phyloP scores from a whole-genome alignment of 495 filamentous ascomycete species.

The Neurospora sp. region DNA sequence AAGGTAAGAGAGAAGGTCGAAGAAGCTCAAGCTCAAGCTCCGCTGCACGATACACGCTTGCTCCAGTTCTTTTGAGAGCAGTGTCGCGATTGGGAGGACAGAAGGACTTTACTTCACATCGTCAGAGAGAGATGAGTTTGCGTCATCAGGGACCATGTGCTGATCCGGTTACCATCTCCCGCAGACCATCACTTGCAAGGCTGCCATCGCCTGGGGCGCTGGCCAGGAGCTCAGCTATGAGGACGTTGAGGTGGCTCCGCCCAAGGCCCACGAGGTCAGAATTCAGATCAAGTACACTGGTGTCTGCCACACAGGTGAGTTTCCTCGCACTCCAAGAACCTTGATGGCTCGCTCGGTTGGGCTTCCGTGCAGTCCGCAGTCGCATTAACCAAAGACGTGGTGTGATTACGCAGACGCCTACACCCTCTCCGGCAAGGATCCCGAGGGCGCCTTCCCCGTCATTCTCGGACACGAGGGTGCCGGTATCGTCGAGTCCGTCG shows the following conservation, averaged over 20 bases:
- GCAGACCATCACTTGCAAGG: conserved; percentile 54
- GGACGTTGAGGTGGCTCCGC: conserved; percentile 83
- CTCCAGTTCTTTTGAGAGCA: background rate
- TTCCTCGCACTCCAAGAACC: background rate
- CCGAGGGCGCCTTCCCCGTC: conserved; percentile 95
- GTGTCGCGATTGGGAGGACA: background rate
- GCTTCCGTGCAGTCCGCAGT: background rate
- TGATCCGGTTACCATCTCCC: background rate
- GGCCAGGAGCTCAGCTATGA: conserved; percentile 81
- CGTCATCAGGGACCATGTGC: background rate
- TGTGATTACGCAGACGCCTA: conserved; percentile 63
- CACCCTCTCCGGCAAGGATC: conserved; percentile 95
- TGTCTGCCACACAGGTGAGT: conserved; percentile 90
- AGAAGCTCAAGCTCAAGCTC: background rate
- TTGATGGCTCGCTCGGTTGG: conserved; percentile 1
- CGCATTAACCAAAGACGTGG: background rate
- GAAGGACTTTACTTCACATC: background rate
- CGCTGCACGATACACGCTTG: background rate
- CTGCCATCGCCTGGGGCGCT: conserved; percentile 93
- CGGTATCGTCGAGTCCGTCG: conserved; percentile 92
- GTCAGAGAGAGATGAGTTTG: background rate
- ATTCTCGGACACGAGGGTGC: conserved; percentile 95
- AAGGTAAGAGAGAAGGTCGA: conserved; percentile 27
- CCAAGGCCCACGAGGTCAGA: conserved; percentile 90
- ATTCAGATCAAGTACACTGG: conserved; percentile 95